Evolutionary conservation across 257 asterid species (phyloP), one percentile per base, ranked within the genome.

Genomic region (Primulina huaijiensis): DNA sequence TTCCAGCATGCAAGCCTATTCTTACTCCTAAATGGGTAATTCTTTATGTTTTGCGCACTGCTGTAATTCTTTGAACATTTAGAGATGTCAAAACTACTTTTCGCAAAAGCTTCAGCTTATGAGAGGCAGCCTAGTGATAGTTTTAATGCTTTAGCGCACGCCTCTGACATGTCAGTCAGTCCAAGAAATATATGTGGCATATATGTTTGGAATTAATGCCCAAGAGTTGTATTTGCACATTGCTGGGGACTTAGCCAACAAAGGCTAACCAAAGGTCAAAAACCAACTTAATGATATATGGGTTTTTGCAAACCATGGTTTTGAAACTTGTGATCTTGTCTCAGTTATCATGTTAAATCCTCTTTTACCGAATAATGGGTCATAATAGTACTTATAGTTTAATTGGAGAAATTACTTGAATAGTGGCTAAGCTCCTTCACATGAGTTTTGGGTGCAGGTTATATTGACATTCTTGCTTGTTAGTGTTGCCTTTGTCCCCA

Each of bases 1-100:
- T 94, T 74, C 99, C 97, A 3, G 99, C 99, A 7, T 94, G 97
- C 92, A 94, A 94, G 72, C 98, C 99, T 30, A 91, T 94, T 72
- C 86, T 94, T 60, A 91, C 99, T 56, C 99, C 99, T 34, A 86
- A 85, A 86, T 94, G 99, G 99, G 98, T 92, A 77, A 70, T 46
- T 35, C 35, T 27, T 66, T 63, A 61, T 17, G 64, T 14, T 65
- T 60, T 58, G 65, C 31, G 33, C 35, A 64, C 60, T 64, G 2
- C 43, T 58, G 8, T 70, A n/a, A 43, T 53, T 11, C 34, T 21
- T 8, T 59, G 25, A 10, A 17, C 67, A 31, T 69, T 52, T 29
- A 10, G 65, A 9, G 52, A 40, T 40, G 52, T 40, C 5, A 0
- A 40, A 11, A 46, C 6, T 46, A 14, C 19, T 46, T 46, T 46